phyloP scores from a whole-genome alignment of 2,329 filamentous ascomycete genomes.

The Cryphonectria parasitica region DNA sequence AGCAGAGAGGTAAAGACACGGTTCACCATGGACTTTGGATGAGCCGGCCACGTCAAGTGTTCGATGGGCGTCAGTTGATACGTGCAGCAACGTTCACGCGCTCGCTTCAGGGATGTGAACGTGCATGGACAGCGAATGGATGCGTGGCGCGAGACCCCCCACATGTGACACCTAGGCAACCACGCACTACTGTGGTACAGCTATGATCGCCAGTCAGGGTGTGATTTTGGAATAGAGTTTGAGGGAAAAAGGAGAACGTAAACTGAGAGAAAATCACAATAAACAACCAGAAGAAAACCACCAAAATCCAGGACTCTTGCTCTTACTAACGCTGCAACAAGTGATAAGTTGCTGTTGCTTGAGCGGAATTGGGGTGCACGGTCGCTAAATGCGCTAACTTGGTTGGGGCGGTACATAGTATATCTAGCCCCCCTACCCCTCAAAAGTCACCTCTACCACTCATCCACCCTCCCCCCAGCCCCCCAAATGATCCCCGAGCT shows the following conservation, averaged over 20 bases:
- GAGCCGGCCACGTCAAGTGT: slow-evolving; percentile 5
- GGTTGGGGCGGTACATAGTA: not conserved
- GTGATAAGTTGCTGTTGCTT: not conserved
- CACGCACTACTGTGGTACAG: not conserved
- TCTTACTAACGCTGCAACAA: not conserved
- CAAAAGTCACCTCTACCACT: not conserved
- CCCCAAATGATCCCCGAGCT: not conserved
- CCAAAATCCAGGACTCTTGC: not conserved
- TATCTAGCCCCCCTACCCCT: not conserved
- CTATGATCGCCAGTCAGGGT: not conserved
- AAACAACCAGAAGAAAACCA: not conserved
- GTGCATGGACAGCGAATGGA: slow-evolving; percentile 22
- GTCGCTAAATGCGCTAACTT: not conserved
- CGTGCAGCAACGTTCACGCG: slow-evolving; percentile 17
- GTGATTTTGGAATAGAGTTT: not conserved
- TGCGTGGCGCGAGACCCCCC: slow-evolving; percentile 8
- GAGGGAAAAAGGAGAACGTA: not conserved
- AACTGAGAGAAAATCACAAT: not conserved
- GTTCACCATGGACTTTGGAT: not conserved
- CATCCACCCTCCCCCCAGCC: not conserved
- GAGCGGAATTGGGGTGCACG: not conserved
- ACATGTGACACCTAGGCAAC: not conserved
- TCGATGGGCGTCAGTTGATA: slow-evolving; percentile 23
- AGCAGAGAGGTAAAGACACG: not conserved
- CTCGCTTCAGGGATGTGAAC: slow-evolving; percentile 4